phyloP scores from a whole-genome alignment of 2,329 filamentous ascomycete genomes.

The Trichoderma afroharzianum region DNA sequence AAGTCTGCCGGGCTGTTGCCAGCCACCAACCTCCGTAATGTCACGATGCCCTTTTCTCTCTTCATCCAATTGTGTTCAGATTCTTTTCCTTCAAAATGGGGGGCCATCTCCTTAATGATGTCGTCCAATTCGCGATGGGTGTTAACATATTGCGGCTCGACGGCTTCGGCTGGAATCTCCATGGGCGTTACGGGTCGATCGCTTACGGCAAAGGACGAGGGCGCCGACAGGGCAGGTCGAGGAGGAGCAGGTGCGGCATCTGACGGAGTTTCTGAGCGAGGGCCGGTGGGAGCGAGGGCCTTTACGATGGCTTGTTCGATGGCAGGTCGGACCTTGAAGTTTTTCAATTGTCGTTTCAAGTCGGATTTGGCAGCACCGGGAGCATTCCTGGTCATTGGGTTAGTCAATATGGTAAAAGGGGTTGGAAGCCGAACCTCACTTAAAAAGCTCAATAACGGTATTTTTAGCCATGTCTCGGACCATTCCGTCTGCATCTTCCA shows the following conservation, averaged over 20 bases:
- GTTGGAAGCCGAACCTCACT: constrained; percentile 43
- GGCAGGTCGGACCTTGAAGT: constrained; percentile 78
- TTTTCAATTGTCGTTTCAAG: constrained; percentile 79
- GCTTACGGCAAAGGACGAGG: constrained; percentile 43
- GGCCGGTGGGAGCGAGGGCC: constrained; percentile 58
- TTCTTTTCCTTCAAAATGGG: constrained; percentile 81
- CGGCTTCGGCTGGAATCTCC: constrained; percentile 62
- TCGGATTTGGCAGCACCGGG: constrained; percentile 83
- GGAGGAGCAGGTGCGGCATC: constrained; percentile 41
- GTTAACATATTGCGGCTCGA: constrained; percentile 81
- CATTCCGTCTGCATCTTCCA: constrained; percentile 85
- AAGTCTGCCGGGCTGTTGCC: constrained; percentile 83
- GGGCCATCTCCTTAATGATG: constrained; percentile 75
- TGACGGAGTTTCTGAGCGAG: constrained; percentile 40
- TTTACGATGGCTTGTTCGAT: constrained; percentile 80
- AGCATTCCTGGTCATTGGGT: constrained; percentile 54
- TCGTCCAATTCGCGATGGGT: constrained; percentile 87
- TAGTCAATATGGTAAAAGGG: constrained; percentile 11
- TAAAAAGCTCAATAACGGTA: constrained; percentile 83
- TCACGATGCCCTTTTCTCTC: constrained; percentile 75
- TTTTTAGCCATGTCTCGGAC: constrained; percentile 81
- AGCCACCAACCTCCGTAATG: constrained; percentile 72
- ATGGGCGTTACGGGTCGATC: constrained; percentile 59
- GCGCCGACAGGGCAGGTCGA: constrained; percentile 43
- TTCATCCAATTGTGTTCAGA: constrained; percentile 88